Evolutionary conservation across 345 rosid species (phyloP).

Genomic region (Populus deltoides): DNA sequence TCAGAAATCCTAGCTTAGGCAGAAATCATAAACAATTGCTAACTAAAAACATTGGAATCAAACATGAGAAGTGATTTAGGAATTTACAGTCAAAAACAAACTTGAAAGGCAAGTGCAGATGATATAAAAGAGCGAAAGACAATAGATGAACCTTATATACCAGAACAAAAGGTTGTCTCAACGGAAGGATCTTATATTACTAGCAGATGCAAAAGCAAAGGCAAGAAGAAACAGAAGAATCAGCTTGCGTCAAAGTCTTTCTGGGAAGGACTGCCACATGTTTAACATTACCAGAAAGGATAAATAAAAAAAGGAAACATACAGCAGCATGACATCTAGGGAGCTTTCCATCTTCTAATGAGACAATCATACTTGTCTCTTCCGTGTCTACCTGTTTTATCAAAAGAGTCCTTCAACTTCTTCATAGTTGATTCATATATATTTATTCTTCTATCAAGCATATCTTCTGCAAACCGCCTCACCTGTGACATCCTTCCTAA

Average conservation of each 20-base stretch:
- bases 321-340: slow-evolving; percentile 13
- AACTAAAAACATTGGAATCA: background rate
- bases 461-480: slow-evolving; percentile 40
- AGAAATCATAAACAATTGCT: background rate
- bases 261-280: background rate
- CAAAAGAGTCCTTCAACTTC: slow-evolving; percentile 41
- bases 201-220: background rate
- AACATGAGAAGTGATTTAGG: background rate
- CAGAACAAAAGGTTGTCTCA: background rate
- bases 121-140: too few relatives aligned
- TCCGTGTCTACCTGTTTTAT: slow-evolving; percentile 31
- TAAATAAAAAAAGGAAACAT: background rate
- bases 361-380: slow-evolving; percentile 49
- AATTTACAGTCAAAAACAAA: background rate
- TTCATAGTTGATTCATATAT: slow-evolving; percentile 45
- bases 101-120: too few relatives aligned
- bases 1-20: background rate
- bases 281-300: background rate
- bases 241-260: background rate
- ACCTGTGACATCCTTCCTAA: slow-evolving; percentile 47
- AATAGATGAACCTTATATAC: background rate
- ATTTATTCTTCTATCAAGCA: slow-evolving; percentile 44
- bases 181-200: background rate
- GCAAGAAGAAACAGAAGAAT: background rate
- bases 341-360: slow-evolving; percentile 42